These are phyloP conservation scores for Ceratobasidium sp. DNA, from an alignment of 1,284 basidiomycete species.

Conservation along the genomic window DNA sequence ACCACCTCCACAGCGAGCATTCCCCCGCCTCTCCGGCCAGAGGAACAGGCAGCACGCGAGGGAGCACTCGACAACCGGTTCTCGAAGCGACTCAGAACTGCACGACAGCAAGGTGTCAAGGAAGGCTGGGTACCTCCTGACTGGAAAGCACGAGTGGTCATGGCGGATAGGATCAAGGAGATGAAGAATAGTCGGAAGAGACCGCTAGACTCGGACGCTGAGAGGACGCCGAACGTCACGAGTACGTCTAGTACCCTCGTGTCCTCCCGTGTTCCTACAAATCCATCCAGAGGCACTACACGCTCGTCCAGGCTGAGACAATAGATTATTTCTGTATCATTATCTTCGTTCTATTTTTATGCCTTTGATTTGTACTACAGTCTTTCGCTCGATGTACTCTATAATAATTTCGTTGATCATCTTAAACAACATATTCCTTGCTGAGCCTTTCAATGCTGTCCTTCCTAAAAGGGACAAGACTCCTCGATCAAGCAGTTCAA, in stretches of 20 bases:
- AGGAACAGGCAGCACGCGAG: slow-evolving; percentile 17
- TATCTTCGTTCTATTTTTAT: slow-evolving; percentile 22
- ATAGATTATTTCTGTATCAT: slow-evolving; percentile 13
- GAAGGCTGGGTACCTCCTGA: slow-evolving; percentile 34
- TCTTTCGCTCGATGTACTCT: neutral
- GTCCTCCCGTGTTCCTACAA: neutral
- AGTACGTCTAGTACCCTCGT: neutral
- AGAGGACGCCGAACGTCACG: neutral
- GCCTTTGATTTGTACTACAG: neutral
- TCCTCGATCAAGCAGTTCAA: neutral
- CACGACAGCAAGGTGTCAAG: slow-evolving; percentile 10
- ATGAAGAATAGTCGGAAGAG: slow-evolving; percentile 3
- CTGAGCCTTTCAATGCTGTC: neutral
- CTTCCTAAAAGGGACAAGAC: neutral
- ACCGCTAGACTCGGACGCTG: neutral
- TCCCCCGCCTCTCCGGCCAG: neutral
- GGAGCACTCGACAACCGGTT: slow-evolving; percentile 13
- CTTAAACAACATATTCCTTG: neutral
- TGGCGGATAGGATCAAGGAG: slow-evolving; percentile 29
- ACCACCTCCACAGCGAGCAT: slow-evolving; percentile 1
- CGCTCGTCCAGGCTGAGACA: neutral
- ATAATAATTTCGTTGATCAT: neutral
- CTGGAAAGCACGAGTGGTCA: slow-evolving; percentile 22
- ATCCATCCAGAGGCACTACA: neutral
- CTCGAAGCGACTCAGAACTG: slow-evolving; percentile 12